Base-by-base conservation (phyloP, 768 basidiomycete genomes). In the Auricularia sp. region DNA sequence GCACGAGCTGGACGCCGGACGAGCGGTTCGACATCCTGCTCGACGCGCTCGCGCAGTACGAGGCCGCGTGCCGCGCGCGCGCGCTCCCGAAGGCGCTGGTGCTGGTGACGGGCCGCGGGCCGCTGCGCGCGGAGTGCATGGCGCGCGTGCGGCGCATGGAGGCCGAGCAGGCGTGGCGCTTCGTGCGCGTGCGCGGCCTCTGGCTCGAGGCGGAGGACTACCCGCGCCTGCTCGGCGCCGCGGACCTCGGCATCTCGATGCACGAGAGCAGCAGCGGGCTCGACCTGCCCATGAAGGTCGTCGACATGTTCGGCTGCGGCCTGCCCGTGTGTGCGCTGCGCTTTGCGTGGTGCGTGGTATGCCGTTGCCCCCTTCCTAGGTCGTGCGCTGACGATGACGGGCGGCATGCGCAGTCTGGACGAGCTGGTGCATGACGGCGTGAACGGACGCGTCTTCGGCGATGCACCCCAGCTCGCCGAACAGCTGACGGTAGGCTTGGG, bases 281-380 rank as follows among this genome's bases (percentile, higher is more conserved):
- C 65, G 97, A 99, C 75, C 78, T 99, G 64, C 97, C 97, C 2
- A 99, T 99, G 97, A 99, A 99, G 75, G 86, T 99, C 3, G 94
- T 99, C 6, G 97, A 99, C 74, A 98, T 98, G 96, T 98, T 98
- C 77, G 97, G 97, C 3, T 98, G 95, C 69, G 89, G 89, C 3
- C 79, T 98, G 64, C 96, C 96, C 0, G 97, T 98, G 7, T 90
- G 95, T 67, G 95, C 97, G 0, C 80, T 94, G 3, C 81, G 87
- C 61, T 99, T 96, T 71, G 77, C 80, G 51, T 96, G 92, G 94
- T 95, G 67, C n/a, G 84, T 69, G 29, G 13, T 35, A 36, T 36
- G 33, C 58, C 44, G 47, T 0, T 36, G 24, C 14, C 54, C 33
- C 44, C 16, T 16, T 34, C 11, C 13, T 10, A 7, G 18, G 51